Base-by-base conservation (phyloP, 768 basidiomycete genomes). In the Strobilomyces echinocephalus region DNA sequence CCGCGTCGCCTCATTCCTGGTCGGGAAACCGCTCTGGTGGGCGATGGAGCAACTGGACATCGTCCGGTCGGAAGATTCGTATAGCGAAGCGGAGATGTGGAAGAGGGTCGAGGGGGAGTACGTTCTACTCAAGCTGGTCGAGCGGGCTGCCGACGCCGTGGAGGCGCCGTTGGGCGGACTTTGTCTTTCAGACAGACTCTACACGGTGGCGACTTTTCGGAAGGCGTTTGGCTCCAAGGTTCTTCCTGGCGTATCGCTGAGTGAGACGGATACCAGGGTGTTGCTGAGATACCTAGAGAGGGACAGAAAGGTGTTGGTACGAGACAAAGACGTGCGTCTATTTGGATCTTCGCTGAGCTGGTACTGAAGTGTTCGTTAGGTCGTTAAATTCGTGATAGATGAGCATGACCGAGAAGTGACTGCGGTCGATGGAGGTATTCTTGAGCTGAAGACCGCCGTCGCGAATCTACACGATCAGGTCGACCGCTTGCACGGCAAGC, bases 1-100 rank as follows among this genome's bases (percentile, higher is more conserved):
- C 46, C 82, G 88, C 18, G 75, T 91, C 47, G 87, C 80, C 3
- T 76, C 86, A 10, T 86, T 79, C 52, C 73, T 92, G 8, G 76
- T 93, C 8, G 88, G 84, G 8, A 83, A 81, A 61, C 91, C 91
- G 3, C 72, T 94, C 2, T 91, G 86, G 87, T 94, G 91, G 91
- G 84, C 86, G 3, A 77, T 94, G 52, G 83, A 87, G 56, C 88
- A 89, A 57, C 73, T 85, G n/a, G 85, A 82, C 24, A 70, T 93
- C 4, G 80, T 88, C 8, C 81, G 80, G 18, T 63, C 71, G 3
- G 86, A 88, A 44, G 85, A 87, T 24, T 72, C 69, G 30, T 71
- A 76, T 24, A 72, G 72, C 36, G 75, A 77, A 36, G 61, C 63
- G 8, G 73, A 77, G 50, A 68, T 73, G 51, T 83, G 81, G 85